phyloP scores from a whole-genome alignment of 257 asterid genomes.

The Solanum pennellii region DNA sequence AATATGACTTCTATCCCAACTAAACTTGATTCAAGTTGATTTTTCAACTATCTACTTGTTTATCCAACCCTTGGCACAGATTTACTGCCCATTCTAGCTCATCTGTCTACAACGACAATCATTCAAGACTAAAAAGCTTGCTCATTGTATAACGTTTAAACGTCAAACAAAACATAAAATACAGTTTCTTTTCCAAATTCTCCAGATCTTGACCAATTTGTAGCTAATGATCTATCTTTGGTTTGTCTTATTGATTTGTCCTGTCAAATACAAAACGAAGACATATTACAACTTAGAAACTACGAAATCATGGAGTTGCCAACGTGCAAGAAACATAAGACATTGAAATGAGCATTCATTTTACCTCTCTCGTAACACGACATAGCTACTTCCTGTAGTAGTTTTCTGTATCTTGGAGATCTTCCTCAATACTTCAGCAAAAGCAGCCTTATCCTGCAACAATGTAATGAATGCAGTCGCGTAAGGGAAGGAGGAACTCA shows the following conservation, averaged over 20 bases:
- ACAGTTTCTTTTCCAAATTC: background rate
- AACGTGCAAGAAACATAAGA: background rate
- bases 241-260: background rate
- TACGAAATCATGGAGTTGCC: background rate
- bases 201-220: background rate
- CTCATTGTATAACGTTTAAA: background rate
- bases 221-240: background rate
- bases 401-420: slow-evolving; percentile 88
- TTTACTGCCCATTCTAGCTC: background rate
- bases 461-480: background rate
- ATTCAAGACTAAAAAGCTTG: background rate
- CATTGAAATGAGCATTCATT: background rate
- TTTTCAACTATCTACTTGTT: background rate
- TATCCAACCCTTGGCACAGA: background rate
- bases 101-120: background rate
- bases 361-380: slow-evolving; percentile 56
- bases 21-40: background rate
- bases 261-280: background rate
- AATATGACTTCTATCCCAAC: too few relatives aligned
- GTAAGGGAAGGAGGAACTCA: background rate
- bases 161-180: background rate
- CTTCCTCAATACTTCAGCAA: slow-evolving; percentile 66
- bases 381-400: slow-evolving; percentile 34
- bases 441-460: slow-evolving; percentile 80
- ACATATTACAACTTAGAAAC: background rate